A percentile compares a stretch with the other conserved stretches of the same genome.
phyloP scores from a whole-genome alignment of 176 grass and related monocot genomes.

The Tillandsia leiboldiana region DNA sequence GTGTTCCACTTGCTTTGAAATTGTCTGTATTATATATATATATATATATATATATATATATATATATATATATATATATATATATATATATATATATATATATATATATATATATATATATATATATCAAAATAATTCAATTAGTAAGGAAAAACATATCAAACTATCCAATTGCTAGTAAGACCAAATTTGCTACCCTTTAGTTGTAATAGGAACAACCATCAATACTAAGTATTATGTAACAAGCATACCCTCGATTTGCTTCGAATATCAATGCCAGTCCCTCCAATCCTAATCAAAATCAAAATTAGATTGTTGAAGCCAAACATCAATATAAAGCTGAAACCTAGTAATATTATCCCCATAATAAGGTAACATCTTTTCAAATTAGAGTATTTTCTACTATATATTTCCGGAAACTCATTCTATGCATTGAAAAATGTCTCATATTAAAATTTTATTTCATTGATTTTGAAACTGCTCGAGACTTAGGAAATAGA shows the following conservation, averaged over 20 bases:
- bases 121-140: background rate
- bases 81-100: background rate
- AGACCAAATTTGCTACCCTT: background rate
- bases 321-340: background rate
- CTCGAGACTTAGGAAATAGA: no score
- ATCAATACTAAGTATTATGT: background rate
- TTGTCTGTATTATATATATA: constrained; percentile 33
- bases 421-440: no score
- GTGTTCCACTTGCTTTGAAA: constrained; percentile 70
- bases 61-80: background rate
- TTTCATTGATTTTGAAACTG: no score
- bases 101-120: background rate
- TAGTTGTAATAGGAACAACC: background rate
- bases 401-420: no score
- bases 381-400: no score
- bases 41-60: no score
- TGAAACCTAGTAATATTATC: background rate
- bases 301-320: constrained; percentile 8
- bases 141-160: background rate
- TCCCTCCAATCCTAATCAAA: constrained; percentile 77
- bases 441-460: no score
- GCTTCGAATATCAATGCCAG: constrained; percentile 93
- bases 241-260: constrained; percentile 66
- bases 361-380: background rate
- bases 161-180: background rate